Percentiles rank a stretch among this genome's conserved stretches.
These are phyloP conservation scores for Dendryphion nanum DNA, from an alignment of 2,329 filamentous ascomycete species.

Conservation along the genomic window DNA sequence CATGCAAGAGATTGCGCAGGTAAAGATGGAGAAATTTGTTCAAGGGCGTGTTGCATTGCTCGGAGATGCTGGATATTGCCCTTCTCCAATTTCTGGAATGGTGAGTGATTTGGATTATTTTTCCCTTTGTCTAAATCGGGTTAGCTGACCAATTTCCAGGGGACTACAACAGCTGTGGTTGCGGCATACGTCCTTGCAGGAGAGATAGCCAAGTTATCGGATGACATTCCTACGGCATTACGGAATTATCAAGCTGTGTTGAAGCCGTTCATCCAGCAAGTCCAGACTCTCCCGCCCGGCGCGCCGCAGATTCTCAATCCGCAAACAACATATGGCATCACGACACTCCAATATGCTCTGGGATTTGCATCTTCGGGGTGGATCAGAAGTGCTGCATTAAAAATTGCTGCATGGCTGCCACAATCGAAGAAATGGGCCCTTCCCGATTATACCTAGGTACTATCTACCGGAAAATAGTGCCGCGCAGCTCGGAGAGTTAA, in stretches of 20 bases:
- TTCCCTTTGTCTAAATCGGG: neutral
- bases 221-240: conserved; percentile 12
- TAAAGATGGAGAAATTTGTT: conserved; percentile 47
- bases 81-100: conserved; percentile 51
- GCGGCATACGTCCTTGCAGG: conserved; percentile 19
- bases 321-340: too few species aligned
- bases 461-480: too few species aligned
- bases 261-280: conserved; percentile 24
- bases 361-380: too few species aligned
- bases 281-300: conserved; percentile 23
- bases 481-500: too few species aligned
- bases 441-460: too few species aligned
- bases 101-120: too few species aligned
- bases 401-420: too few species aligned
- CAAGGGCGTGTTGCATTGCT: conserved; percentile 51
- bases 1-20: conserved; percentile 43
- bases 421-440: too few species aligned
- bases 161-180: conserved; percentile 50
- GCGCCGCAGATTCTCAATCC: too few species aligned
- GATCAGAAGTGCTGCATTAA: too few species aligned
- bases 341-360: too few species aligned
- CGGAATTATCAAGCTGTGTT: conserved; percentile 22
- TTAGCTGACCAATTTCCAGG: conserved; percentile 19
- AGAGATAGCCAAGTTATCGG: conserved; percentile 10
- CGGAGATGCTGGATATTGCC: conserved; percentile 56